Base-by-base conservation (phyloP, 257 asterid species). In the Rhazya stricta region DNA sequence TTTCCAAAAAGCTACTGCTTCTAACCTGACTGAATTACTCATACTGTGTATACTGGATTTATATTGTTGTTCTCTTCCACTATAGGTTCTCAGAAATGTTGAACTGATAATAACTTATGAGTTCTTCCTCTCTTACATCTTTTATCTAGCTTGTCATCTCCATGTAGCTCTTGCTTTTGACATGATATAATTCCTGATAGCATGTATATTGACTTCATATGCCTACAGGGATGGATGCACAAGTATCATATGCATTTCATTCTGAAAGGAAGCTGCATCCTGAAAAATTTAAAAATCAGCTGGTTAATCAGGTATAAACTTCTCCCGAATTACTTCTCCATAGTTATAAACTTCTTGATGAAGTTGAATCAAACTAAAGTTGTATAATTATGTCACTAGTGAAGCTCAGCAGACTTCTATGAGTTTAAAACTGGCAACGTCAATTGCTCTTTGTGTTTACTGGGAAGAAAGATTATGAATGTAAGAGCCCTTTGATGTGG, bases 161-260 rank as follows among this genome's bases (percentile, higher is more conserved):
- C 18, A 0, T 30, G 19, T 60, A 72, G 60, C 37, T 23, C 66
- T 62, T 29, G 39, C 57, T 29, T 71, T 66, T 5, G 50, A 5
- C 30, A 51, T 66, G 9, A 75, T 74, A 34, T 61, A 36, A 4
- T 34, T 53, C 48, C 43, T 81, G 46, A 57, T 74, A 70, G 69
- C 41, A 16, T 32, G 34, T 32, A 6, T 36, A 21, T 66, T 48
- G 30, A 65, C 65, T 43, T 42, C 29, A 4, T 62, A 54, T 51
- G 51, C 58, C 76, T 77, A 39, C 87, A 93, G 98, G 98, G 58
- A 91, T 94, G 98, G 98, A 94, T 81, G 98, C 97, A 7, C 97
- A 94, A 82, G 96, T 90, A 72, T 94, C 98, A 37, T 91, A 91
- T 71, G 97, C 96, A 48, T 94, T 94, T 81, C 98, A 94, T 86